Evolutionary conservation across 192 early-diverging fungal genomes (phyloP).

Genomic region (Coemansia sp.): DNA sequence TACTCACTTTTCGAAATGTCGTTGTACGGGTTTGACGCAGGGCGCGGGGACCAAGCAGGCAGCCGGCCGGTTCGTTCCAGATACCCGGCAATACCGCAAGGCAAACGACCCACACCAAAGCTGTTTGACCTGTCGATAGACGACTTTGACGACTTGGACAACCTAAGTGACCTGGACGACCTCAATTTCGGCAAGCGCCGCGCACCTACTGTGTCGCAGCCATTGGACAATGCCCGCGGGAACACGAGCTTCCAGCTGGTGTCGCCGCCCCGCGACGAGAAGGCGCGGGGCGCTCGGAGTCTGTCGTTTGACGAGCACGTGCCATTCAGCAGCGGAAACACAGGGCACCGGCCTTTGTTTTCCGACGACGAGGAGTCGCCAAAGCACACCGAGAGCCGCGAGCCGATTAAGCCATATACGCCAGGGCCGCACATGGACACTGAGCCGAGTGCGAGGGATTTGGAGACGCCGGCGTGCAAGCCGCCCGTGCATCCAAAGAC

Average conservation of each 20-base stretch:
- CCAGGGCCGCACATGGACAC: slow-evolving; percentile 4
- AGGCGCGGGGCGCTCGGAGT: neutral
- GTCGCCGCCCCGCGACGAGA: neutral
- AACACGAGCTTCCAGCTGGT: slow-evolving; percentile 5
- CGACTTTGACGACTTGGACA: slow-evolving; percentile 30
- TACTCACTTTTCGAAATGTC: slow-evolving; percentile 18
- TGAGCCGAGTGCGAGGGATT: neutral
- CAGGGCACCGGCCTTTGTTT: too few relatives aligned
- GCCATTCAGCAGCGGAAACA: neutral
- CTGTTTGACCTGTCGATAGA: slow-evolving; percentile 34
- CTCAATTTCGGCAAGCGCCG: slow-evolving; percentile 24
- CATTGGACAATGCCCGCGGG: neutral
- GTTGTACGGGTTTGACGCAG: slow-evolving; percentile 16
- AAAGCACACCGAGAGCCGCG: slow-evolving; percentile 3
- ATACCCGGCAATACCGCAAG: slow-evolving; percentile 17
- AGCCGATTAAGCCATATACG: slow-evolving; percentile 7
- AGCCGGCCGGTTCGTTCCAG: neutral
- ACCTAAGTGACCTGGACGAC: slow-evolving; percentile 47
- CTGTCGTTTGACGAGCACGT: slow-evolving; percentile 19
- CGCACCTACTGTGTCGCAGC: neutral
- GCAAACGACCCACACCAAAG: slow-evolving; percentile 9
- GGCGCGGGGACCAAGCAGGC: slow-evolving; percentile 3
- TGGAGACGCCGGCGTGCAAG: slow-evolving; percentile 48
- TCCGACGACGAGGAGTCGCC: neutral
- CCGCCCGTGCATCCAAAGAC: slow-evolving; percentile 29